phyloP scores from a whole-genome alignment of 805 yeast species.

The Metschnikowia chrysomelidarum region DNA sequence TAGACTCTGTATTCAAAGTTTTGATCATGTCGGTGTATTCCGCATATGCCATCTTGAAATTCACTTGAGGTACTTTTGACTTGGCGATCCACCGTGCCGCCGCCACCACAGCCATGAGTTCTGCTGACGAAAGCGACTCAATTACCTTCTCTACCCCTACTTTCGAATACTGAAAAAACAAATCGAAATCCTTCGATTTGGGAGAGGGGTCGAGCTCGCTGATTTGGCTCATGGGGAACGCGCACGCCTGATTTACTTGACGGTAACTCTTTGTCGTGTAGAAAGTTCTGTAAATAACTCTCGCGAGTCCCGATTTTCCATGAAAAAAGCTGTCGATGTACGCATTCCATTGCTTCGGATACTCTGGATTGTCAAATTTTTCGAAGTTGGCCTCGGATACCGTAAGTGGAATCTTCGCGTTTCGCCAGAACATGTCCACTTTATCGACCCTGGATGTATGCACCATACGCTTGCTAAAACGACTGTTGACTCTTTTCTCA shows the following conservation, averaged over 20 bases:
- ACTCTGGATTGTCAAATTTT: slow-evolving; percentile 16
- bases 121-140: slow-evolving; percentile 59
- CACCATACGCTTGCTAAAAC: slow-evolving; percentile 81
- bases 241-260: slow-evolving; percentile 42
- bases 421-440: slow-evolving; percentile 49
- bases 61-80: slow-evolving; percentile 56
- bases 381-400: slow-evolving; percentile 20
- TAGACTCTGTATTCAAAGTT: slow-evolving; percentile 36
- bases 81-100: slow-evolving; percentile 71
- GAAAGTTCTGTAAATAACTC: slow-evolving; percentile 38
- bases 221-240: slow-evolving; percentile 42
- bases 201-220: slow-evolving; percentile 23
- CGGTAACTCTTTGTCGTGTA: slow-evolving; percentile 59
- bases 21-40: slow-evolving; percentile 66
- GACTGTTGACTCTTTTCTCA: slow-evolving; percentile 86
- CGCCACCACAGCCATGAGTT: slow-evolving; percentile 65
- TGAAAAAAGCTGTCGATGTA: slow-evolving; percentile 25
- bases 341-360: slow-evolving; percentile 46
- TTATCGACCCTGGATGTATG: slow-evolving; percentile 51
- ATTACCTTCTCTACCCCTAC: slow-evolving; percentile 25
- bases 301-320: slow-evolving; percentile 13
- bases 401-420: slow-evolving; percentile 42
- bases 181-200: slow-evolving; percentile 26
- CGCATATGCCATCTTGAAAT: slow-evolving; percentile 71
- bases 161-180: slow-evolving; percentile 17